phyloP scores from a whole-genome alignment of 2,329 filamentous ascomycete genomes.

The Fusarium sp. region DNA sequence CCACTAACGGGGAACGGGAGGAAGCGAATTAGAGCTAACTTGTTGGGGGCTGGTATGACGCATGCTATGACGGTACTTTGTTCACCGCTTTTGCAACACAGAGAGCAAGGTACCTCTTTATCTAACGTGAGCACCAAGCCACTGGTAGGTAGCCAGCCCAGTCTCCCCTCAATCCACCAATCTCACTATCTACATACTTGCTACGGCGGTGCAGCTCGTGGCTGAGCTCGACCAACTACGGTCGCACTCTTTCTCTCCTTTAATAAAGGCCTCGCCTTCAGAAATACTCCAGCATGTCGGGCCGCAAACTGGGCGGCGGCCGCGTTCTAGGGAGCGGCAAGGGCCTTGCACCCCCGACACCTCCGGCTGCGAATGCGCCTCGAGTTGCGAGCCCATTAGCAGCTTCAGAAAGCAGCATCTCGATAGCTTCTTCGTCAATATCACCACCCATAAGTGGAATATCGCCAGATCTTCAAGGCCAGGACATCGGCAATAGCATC shows the following conservation, averaged over 20 bases:
- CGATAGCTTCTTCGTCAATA: conserved; percentile 75
- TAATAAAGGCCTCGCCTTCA: background rate
- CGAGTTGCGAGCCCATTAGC: conserved; percentile 63
- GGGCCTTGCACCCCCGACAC: conserved; percentile 75
- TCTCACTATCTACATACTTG: conserved; percentile 27
- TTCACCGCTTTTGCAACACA: background rate
- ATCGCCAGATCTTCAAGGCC: conserved; percentile 72
- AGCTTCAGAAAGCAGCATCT: conserved; percentile 78
- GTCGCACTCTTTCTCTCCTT: conserved; percentile 46
- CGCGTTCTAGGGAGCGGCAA: conserved; percentile 89
- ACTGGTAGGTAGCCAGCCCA: conserved; percentile 4
- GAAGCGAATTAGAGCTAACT: conserved; percentile 35
- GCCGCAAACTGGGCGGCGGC: conserved; percentile 89
- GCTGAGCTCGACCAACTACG: conserved; percentile 50
- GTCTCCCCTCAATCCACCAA: conserved; percentile 29
- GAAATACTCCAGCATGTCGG: conserved; percentile 70
- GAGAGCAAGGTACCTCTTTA: conserved; percentile 26
- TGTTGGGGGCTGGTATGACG: conserved; percentile 4
- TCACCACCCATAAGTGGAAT: conserved; percentile 72
- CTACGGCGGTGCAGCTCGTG: conserved; percentile 48
- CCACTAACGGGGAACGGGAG: conserved; percentile 34
- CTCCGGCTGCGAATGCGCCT: conserved; percentile 55
- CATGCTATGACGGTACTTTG: conserved; percentile 29
- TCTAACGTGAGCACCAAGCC: conserved; percentile 22
- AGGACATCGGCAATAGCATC: conserved; percentile 85